These are phyloP conservation scores for barley (Hordeum vulgare) DNA, from an alignment of 176 grass and related monocot species.

Conservation along the genomic window MorexV3_pseudomolecules_assembly NC_058524.1:342307276-342307775, in stretches of 20 bases:
- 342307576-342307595: not conserved
- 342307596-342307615: not conserved
- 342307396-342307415: conserved; percentile 92
- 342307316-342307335: conserved; percentile 97
- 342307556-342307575: conserved; percentile 9
- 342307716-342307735: not conserved
- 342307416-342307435: conserved; percentile 97
- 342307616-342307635: too few species aligned
- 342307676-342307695: too few species aligned
- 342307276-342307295: conserved; percentile 93
- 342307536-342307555: conserved; percentile 13
- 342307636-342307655: too few species aligned
- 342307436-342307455: conserved; percentile 95
- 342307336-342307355: conserved; percentile 85
- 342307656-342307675: too few species aligned
- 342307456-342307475: conserved; percentile 92
- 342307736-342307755: not conserved
- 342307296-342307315: conserved; percentile 85
- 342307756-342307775: not conserved
- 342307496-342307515: conserved; percentile 91
- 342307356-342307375: conserved; percentile 83
- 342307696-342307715: too few species aligned
- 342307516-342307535: conserved; percentile 70
- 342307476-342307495: conserved; percentile 97
- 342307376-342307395: conserved; percentile 94